Base-by-base conservation (phyloP, 2,329 filamentous ascomycete genomes). In the Colletotrichum australisinense region DNA sequence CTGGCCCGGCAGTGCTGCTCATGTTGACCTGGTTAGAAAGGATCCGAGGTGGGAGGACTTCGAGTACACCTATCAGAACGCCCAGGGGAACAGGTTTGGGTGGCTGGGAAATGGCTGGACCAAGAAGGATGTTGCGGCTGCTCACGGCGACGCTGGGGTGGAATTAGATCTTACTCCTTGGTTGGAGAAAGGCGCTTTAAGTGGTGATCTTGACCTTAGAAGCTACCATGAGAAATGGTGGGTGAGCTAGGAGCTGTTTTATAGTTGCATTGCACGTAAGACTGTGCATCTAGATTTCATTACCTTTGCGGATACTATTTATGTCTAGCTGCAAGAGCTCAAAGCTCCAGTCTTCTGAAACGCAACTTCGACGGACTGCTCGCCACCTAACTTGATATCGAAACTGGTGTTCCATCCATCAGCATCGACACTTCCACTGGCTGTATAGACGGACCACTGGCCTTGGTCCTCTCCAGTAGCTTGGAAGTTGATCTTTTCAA, bases 21-120 rank as follows among this genome's bases (percentile, higher is more conserved):
- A 93, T 76, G 82, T 90, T 32, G 91, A 91, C 2, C 85, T 89
- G 19, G 85, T 92, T 8, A 84, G 90, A 26, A 80, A 84, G 22
- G 83, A 88, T 14, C 87, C 88, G 1, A 79, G 88, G 7, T 90
- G 88, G 87, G 88, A 90, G 76, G 88, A 90, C 69, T 90, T 83
- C 79, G 83, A 87, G 68, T 88, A 87, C 75, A 81, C 85, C 76
- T 86, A 88, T 64, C 77, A 87, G 0, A 78, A 80, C 0, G 79
- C 80, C 1, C 81, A 83, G 79, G 85, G 83, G 0, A 88, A 88
- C 63, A 79, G 90, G 14, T 90, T 93, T 75, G 83, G 86, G 2
- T 94, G 85, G 83, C 88, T 94, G 75, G 93, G 93, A 0, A 93
- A 92, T 77, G 93, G 93, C 0, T 90, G 88, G 82, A 93, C 91